Percentiles rank a stretch among this genome's conserved stretches.
These are phyloP conservation scores for Candida krabiensis DNA, from an alignment of 805 yeast species.

Conservation along the genomic window DNA sequence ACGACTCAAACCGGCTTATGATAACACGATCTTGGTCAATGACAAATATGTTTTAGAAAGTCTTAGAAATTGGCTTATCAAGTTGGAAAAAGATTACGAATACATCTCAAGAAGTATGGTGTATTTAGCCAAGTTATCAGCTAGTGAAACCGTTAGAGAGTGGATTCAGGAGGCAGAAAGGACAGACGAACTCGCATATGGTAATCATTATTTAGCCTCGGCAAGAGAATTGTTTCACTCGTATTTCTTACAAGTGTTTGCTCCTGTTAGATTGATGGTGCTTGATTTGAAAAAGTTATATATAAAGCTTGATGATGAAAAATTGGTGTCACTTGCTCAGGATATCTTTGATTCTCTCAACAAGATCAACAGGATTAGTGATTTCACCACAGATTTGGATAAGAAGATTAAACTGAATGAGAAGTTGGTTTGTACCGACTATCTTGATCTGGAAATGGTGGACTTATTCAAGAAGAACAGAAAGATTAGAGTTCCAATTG, in stretches of 20 bases:
- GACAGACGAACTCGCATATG: slow-evolving; percentile 17
- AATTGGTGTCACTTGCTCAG: slow-evolving; percentile 13
- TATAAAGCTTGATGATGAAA: slow-evolving; percentile 16
- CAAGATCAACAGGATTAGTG: slow-evolving; percentile 28
- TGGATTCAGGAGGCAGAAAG: slow-evolving; percentile 23
- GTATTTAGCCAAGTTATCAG: slow-evolving; percentile 28
- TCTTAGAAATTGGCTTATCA: slow-evolving; percentile 27
- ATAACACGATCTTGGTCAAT: slow-evolving; percentile 28
- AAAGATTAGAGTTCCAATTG: slow-evolving; percentile 26
- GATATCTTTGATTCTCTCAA: slow-evolving; percentile 20
- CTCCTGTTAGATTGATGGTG: slow-evolving; percentile 29
- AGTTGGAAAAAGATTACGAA: slow-evolving; percentile 25
- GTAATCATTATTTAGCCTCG: slow-evolving; percentile 27
- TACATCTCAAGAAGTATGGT: slow-evolving; percentile 31
- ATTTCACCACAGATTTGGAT: slow-evolving; percentile 32
- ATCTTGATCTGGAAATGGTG: slow-evolving; percentile 31
- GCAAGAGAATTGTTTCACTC: slow-evolving; percentile 31
- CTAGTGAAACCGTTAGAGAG: slow-evolving; percentile 25
- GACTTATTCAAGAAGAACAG: slow-evolving; percentile 30
- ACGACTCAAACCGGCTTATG: slow-evolving; percentile 29
- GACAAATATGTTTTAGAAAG: slow-evolving; percentile 27
- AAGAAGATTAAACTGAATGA: slow-evolving; percentile 32
- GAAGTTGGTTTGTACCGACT: slow-evolving; percentile 30
- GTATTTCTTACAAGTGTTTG: slow-evolving; percentile 31
- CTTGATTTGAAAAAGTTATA: slow-evolving; percentile 25